Conservation (phyloP, 768 basidiomycete genomes). For the Boletus subparvulus region DNA sequence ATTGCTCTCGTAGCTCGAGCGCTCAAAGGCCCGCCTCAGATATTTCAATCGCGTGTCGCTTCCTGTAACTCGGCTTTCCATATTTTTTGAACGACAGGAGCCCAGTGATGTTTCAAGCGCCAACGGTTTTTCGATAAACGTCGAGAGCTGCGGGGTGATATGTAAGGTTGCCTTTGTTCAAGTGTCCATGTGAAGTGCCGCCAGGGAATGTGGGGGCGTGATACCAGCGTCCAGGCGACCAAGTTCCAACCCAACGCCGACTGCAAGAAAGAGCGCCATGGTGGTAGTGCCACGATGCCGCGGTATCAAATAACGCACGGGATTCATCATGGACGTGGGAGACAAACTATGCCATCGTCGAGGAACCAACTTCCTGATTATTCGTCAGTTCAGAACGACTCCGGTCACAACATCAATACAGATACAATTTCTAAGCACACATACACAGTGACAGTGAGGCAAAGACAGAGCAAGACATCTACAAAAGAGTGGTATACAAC, state of each 20-base stretch:
- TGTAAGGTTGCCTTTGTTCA: background rate
- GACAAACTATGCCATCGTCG: no score
- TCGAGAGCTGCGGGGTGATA: conserved; percentile 21
- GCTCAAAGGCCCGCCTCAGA: conserved; percentile 30
- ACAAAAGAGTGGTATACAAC: conserved; percentile 15
- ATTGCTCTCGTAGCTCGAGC: conserved; percentile 34
- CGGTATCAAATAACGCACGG: background rate
- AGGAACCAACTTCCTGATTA: no score
- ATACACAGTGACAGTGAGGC: background rate
- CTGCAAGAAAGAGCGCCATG: conserved; percentile 11
- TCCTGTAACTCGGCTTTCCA: conserved; percentile 27
- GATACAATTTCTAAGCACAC: conserved; percentile 6
- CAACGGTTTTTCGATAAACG: conserved; percentile 19
- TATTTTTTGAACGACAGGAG: conserved; percentile 27
- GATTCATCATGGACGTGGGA: background rate
- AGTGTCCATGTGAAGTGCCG: no score
- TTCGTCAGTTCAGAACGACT: no score
- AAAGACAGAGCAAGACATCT: background rate
- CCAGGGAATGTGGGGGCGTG: no score
- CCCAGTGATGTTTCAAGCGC: conserved; percentile 29
- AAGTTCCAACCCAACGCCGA: conserved; percentile 10
- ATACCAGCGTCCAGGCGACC: conserved; percentile 10
- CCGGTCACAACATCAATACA: background rate
- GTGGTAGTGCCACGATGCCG: background rate
- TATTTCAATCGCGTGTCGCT: conserved; percentile 24